Conservation (phyloP, 495 filamentous ascomycete species). For the Talaromyces proteolyticus region DNA sequence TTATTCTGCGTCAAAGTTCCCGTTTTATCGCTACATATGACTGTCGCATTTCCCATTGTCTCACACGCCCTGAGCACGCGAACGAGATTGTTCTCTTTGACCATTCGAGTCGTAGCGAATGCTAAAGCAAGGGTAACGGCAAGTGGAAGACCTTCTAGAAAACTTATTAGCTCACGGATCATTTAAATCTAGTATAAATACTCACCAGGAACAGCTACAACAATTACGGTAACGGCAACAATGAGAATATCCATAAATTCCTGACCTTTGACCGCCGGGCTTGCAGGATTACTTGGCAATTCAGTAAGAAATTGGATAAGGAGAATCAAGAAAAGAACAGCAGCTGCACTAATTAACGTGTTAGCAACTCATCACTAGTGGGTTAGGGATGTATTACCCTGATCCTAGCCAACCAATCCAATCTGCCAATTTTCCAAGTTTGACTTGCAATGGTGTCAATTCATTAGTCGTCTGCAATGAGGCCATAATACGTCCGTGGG, state of each 20-base stretch:
- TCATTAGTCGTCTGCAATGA: conserved; percentile 54
- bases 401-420: conserved; percentile 57
- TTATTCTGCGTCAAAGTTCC: conserved; percentile 67
- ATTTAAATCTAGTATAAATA: background rate
- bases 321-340: conserved; percentile 57
- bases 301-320: conserved; percentile 54
- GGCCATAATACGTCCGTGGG: conserved; percentile 62
- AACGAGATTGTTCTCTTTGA: conserved; percentile 65
- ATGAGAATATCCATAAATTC: conserved; percentile 63
- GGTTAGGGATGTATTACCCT: conserved; percentile 26
- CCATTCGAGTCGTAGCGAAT: conserved; percentile 64
- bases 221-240: conserved; percentile 64
- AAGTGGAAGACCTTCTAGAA: conserved; percentile 60
- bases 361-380: too few relatives aligned
- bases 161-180: background rate
- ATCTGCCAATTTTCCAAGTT: conserved; percentile 55
- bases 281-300: conserved; percentile 40
- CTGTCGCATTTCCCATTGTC: conserved; percentile 68
- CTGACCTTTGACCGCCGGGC: conserved; percentile 52
- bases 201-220: conserved; percentile 59
- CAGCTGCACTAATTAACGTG: conserved; percentile 47
- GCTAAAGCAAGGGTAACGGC: conserved; percentile 64
- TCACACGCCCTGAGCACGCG: conserved; percentile 61
- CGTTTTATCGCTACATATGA: conserved; percentile 66
- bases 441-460: conserved; percentile 59